Base-by-base conservation (phyloP, 139 green algal genomes). In the Mesotaenium endlicherianum region DNA sequence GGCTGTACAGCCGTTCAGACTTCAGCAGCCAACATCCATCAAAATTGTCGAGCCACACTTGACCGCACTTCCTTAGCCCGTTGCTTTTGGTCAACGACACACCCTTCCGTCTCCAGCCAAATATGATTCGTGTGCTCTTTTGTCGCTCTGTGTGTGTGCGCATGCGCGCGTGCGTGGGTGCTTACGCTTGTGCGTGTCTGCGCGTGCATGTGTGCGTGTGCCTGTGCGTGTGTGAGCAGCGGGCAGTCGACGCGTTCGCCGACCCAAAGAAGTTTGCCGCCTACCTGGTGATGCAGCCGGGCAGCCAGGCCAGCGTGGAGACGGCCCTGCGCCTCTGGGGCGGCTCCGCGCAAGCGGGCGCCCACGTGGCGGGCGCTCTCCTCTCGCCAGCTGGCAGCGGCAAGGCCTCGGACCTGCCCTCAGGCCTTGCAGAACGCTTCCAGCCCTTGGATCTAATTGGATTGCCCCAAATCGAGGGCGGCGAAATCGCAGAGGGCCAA, bases 281-380 rank as follows among this genome's bases (percentile, higher is more conserved):
- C 17, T 82, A 76, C 43, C 70, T 87, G 45, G 76, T 87, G 75
- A 34, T 70, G 6, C 30, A 74, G 0, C 8, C 42, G 4, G 58
- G 42, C 42, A 43, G 26, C 72, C 31, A 55, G 40, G 40, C 70
- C 8, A 43, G 26, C 40, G 26, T 82, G 43, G 44, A 72, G 14
- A 82, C 38, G 17, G 76, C 72, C 11, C 60, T 42, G 8, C 70
- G 81, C 59, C 40, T 87, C 31, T 87, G 81, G 81, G 81, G 81
- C 59, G 57, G 70, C 26, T 70, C 81, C 3, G 30, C 53, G 70
- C 81, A 87, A 31, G 81, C 81, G 31, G 75, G 75, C 16, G 53
- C 39, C 6, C 44, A 59, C 47, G 70, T 78, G 45, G 70, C 41
- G 49, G 70, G 70, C 14, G 70, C 31, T 11, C 70, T 78, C 14